Conservation (phyloP, 2,329 filamentous ascomycete species). For the Neofusicoccum umdonicola region DNA sequence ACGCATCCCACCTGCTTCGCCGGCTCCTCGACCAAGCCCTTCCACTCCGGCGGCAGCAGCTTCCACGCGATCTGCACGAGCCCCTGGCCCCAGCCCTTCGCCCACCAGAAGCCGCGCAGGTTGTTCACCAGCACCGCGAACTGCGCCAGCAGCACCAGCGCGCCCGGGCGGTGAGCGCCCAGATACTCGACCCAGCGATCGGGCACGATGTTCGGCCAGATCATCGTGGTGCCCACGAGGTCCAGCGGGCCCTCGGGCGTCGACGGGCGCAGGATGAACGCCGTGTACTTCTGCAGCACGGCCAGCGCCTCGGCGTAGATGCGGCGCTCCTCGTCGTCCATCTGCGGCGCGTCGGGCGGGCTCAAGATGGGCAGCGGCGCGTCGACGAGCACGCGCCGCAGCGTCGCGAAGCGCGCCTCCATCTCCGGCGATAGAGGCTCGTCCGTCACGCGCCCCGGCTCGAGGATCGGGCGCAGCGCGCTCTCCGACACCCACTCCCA, state of each 20-base stretch:
- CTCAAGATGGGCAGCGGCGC: neutral
- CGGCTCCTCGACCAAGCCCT: neutral
- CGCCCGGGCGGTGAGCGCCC: neutral
- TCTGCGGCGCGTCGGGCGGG: neutral
- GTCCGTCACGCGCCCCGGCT: neutral
- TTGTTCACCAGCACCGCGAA: slow-evolving; percentile 11
- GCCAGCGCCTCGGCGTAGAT: slow-evolving; percentile 5
- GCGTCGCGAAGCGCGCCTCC: neutral
- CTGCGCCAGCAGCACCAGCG: slow-evolving; percentile 12
- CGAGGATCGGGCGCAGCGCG: slow-evolving; percentile 6
- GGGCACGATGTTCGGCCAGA: slow-evolving; percentile 14
- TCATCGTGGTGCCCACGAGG: slow-evolving; percentile 12
- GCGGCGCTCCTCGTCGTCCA: neutral
- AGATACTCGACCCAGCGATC: slow-evolving; percentile 14
- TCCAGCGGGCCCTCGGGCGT: slow-evolving; percentile 9
- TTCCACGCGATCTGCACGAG: slow-evolving; percentile 5
- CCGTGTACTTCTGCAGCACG: slow-evolving; percentile 8
- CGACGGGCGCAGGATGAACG: slow-evolving; percentile 3
- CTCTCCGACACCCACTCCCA: slow-evolving; percentile 13
- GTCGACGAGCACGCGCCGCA: slow-evolving; percentile 3
- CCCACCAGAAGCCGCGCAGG: slow-evolving; percentile 15
- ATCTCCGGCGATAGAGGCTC: neutral
- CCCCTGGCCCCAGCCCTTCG: slow-evolving; percentile 13
- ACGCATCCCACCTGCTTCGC: neutral
- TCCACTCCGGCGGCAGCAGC: neutral